Base-by-base conservation (phyloP, 2,329 filamentous ascomycete genomes). In the Aspergillus texensis region DNA sequence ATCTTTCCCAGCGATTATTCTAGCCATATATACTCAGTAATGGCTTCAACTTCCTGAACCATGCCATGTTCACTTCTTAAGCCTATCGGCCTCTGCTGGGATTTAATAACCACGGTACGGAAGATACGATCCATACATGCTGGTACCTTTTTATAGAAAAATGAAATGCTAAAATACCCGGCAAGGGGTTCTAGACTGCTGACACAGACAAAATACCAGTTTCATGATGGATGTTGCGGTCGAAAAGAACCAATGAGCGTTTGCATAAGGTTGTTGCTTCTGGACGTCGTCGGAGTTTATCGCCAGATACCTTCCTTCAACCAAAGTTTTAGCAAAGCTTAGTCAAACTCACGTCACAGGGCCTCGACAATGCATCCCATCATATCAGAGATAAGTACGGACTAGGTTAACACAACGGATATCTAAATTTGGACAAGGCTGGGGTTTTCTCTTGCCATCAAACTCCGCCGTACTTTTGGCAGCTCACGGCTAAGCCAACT, bases 111-210 rank as follows among this genome's bases (percentile, higher is more conserved):
- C 46, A 30, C 6, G 26, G 46, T 9, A 30, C 46, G 19, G 11
- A 50, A 4, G 8, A 30, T 19, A 26, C 24, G 21, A 48, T 28
- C 46, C 24, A 28, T 50, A 50, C 26, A 26, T 30, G 16, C 26
- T 28, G 28, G 21, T 30, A 52, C 28, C 48, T 32, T 52, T 52
- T 32, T 52, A 32, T 32, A 32, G 28, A 32, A 32, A 52, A 52
- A 34, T 19, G 28, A n/a, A 28, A 19, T 30, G 26, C 19, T 34
- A 32, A 52, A 34, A 52, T 32, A 34, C 34, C 48, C 48, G 48
- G 48, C 48, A 52, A 52, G 28, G 28, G 48, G 28, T 52, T 52
- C 48, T 52, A 52, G 48, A 52, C 48, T 52, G 48, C 48, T 52
- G 48, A 52, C 48, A 52, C 28, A 32, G 28, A 34, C 48, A 19